Percentiles rank a stretch among this genome's conserved stretches.
phyloP scores from a whole-genome alignment of 495 filamentous ascomycete species.

The Penicillium salamii region DNA sequence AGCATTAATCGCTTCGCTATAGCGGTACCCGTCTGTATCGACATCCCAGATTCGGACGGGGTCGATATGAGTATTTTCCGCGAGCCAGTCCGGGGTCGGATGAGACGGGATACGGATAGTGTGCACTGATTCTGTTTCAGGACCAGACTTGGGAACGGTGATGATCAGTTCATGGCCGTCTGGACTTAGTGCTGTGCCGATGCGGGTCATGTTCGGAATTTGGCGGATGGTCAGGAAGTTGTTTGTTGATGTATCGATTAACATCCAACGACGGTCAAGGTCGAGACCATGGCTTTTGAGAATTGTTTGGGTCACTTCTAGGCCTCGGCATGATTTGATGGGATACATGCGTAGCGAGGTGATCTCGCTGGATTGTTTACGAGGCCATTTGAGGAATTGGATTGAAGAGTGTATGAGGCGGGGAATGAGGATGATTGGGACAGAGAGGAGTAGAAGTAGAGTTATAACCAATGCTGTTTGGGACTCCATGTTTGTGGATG shows the following conservation, averaged over 20 bases:
- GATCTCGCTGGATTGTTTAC: conserved; percentile 31
- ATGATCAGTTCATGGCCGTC: conserved; percentile 25
- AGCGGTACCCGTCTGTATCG: conserved; percentile 40
- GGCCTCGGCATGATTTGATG: conserved; percentile 81
- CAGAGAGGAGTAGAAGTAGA: conserved; percentile 14
- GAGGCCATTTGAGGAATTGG: conserved; percentile 13
- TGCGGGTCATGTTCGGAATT: conserved; percentile 42
- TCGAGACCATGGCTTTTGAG: conserved; percentile 71
- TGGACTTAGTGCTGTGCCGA: conserved; percentile 31
- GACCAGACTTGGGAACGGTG: conserved; percentile 22
- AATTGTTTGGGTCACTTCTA: conserved; percentile 63
- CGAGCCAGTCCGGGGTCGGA: conserved; percentile 32
- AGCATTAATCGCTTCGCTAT: conserved; percentile 29
- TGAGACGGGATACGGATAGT: conserved; percentile 30
- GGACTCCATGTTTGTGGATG: neutral
- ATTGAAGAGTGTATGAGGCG: conserved; percentile 11
- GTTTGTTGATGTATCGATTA: conserved; percentile 35
- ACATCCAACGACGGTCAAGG: conserved; percentile 67
- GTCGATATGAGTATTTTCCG: conserved; percentile 26
- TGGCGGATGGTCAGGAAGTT: conserved; percentile 46
- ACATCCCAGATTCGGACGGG: conserved; percentile 41
- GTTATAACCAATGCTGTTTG: conserved; percentile 4
- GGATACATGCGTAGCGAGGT: conserved; percentile 73
- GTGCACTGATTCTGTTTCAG: neutral
- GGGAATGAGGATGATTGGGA: conserved; percentile 16